phyloP scores from a whole-genome alignment of 345 rosid species.

The Gossypium sturtianum region DNA sequence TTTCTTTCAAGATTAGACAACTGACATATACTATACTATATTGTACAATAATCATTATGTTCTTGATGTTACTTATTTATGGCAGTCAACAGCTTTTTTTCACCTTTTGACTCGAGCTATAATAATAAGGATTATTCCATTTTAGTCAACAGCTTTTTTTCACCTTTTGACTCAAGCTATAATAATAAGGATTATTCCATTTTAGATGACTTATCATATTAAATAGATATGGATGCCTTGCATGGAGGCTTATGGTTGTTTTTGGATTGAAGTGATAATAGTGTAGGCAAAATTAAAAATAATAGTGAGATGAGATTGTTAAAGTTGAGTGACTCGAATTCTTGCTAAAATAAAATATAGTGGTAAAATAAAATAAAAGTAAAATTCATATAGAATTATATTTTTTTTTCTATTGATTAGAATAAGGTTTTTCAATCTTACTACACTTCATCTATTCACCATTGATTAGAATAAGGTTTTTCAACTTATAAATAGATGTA shows the following conservation, averaged over 20 bases:
- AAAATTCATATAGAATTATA: too few species aligned
- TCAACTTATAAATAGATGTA: too few species aligned
- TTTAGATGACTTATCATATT: conserved; percentile 19
- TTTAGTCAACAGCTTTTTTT: neutral
- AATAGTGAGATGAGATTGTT: too few species aligned
- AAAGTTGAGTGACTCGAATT: too few species aligned
- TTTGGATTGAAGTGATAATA: too few species aligned
- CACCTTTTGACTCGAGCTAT: neutral
- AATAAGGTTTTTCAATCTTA: too few species aligned
- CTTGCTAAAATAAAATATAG: too few species aligned
- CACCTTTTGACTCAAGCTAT: neutral
- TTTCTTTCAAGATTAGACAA: neutral
- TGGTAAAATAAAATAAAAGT: too few species aligned
- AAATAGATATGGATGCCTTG: neutral
- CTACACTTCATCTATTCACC: too few species aligned
- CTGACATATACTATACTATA: neutral
- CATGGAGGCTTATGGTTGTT: neutral
- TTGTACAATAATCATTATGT: neutral
- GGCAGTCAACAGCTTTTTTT: neutral
- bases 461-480: too few species aligned
- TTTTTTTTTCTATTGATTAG: too few species aligned
- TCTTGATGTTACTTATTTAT: neutral
- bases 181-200: neutral
- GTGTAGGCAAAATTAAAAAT: too few species aligned
- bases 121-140: neutral